Base-by-base conservation (phyloP, 1,284 basidiomycete species). In the Boletus sp. region DNA sequence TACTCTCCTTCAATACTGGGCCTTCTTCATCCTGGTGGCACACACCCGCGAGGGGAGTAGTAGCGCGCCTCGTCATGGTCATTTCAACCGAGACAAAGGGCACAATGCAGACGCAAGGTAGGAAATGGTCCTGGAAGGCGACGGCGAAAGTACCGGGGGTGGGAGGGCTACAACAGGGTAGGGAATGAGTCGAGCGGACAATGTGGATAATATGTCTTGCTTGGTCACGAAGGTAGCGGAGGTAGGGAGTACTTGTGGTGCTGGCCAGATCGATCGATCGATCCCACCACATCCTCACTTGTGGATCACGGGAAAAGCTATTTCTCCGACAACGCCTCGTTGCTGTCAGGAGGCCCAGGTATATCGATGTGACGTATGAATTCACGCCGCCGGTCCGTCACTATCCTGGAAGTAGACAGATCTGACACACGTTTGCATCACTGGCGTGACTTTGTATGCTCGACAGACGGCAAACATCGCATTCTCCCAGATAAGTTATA, bases 301-400 rank as follows among this genome's bases (percentile, higher is more conserved):
- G 43, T 36, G 53, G 51, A 35, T 46, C 13, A 52, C 35, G 45
- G 16, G 27, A 45, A 41, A 51, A 22, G 15, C 18, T 37, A 43
- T 44, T 29, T 48, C 56, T 47, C 53, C 57, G 55, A 50, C 56
- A 56, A 48, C 1, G 44, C 67, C 69, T 65, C 68, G 51, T 58
- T 69, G 55, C 51, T 56, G 51, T n/a, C 58, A 51, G 62, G 53
- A 65, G 62, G 65, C 42, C 29, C 2, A 9, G 18, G 33, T 29
- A n/a, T 50, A 39, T 48, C 48, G 16, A 56, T 56, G 49, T 51
- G 64, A 39, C 44, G 48, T 51, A 33, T 9, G 45, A 54, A 53
- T 56, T 51, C 49, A 27, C 37, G 50, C 55, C 41, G 47, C 53
- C 47, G 16, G 49, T 7, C 24, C n/a, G n/a, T 43, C 39, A 41